phyloP scores from a whole-genome alignment of 2,329 filamentous ascomycete genomes.

The Pseudomassariella vexata region DNA sequence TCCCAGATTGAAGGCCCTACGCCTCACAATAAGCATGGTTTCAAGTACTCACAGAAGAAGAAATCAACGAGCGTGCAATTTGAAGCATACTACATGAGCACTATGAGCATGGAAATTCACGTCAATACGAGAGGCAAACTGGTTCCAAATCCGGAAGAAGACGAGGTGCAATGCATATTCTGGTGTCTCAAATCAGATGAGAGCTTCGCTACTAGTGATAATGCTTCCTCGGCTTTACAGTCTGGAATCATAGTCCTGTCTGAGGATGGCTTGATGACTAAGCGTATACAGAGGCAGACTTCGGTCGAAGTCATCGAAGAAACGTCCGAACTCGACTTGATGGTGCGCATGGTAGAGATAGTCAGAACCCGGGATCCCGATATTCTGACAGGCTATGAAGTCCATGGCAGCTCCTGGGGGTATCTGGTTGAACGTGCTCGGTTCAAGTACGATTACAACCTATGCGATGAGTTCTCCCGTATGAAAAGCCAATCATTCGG shows the following conservation, averaged over 20 bases:
- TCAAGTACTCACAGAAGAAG: conserved; percentile 77
- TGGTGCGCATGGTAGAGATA: conserved; percentile 81
- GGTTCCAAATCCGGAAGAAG: conserved; percentile 82
- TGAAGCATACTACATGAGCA: conserved; percentile 91
- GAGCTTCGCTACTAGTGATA: conserved; percentile 42
- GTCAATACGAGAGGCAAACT: conserved; percentile 79
- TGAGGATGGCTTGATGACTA: conserved; percentile 50
- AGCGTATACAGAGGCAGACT: conserved; percentile 57
- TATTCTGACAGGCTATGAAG: conserved; percentile 89
- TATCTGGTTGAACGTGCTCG: conserved; percentile 88
- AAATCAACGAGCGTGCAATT: conserved; percentile 73
- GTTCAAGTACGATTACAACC: conserved; percentile 79
- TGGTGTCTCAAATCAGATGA: conserved; percentile 84
- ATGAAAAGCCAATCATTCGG: conserved; percentile 81
- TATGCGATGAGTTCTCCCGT: conserved; percentile 86
- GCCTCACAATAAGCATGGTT: conserved; percentile 73
- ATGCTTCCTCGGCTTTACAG: conserved; percentile 42
- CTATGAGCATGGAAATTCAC: conserved; percentile 90
- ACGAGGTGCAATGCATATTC: conserved; percentile 83
- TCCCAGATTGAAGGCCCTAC: conserved; percentile 90
- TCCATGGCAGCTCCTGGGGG: conserved; percentile 90
- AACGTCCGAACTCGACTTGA: conserved; percentile 72
- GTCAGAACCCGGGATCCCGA: conserved; percentile 84
- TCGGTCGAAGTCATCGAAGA: conserved; percentile 66
- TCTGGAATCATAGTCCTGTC: conserved; percentile 71